These are phyloP conservation scores for Kuraishia capsulata DNA, from an alignment of 805 yeast genomes.

Conservation along the genomic window DNA sequence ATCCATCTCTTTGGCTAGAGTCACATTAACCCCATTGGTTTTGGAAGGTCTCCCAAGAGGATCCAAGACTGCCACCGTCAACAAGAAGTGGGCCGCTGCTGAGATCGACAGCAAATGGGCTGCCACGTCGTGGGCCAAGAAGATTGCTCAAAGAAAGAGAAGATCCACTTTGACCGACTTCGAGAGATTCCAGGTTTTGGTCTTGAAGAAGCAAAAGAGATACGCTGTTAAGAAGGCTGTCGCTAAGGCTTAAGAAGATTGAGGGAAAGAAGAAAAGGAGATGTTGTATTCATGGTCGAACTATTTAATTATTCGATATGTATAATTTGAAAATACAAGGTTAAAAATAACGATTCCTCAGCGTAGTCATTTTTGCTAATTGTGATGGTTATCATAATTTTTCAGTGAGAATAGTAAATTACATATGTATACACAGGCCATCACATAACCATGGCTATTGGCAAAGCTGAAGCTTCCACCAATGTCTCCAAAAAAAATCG, in stretches of 20 bases:
- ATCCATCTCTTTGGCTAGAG: conserved; percentile 78
- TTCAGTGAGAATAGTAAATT: too few species aligned
- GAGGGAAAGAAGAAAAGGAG: conserved; percentile 6
- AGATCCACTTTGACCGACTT: conserved; percentile 92
- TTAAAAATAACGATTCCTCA: neutral
- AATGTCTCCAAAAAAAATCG: too few species aligned
- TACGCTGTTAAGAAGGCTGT: conserved; percentile 91
- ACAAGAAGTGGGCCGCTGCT: conserved; percentile 91
- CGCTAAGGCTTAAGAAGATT: conserved; percentile 74
- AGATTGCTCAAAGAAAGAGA: conserved; percentile 90
- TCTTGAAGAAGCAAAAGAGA: conserved; percentile 96
- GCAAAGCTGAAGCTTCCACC: too few species aligned
- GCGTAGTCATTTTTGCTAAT: too few species aligned
- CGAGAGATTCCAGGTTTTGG: conserved; percentile 99
- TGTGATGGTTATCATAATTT: too few species aligned
- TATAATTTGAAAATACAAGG: neutral
- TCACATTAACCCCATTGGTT: conserved; percentile 88
- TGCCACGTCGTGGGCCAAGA: conserved; percentile 94
- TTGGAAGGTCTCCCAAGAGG: conserved; percentile 88
- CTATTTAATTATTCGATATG: conserved; percentile 2
- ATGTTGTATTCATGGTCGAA: conserved; percentile 2
- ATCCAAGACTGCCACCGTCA: conserved; percentile 74
- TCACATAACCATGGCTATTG: too few species aligned
- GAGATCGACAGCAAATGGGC: conserved; percentile 88
- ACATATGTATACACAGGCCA: neutral